Base-by-base conservation (phyloP, 1,284 basidiomycete genomes). In the Sporisorium exsertum region DNA sequence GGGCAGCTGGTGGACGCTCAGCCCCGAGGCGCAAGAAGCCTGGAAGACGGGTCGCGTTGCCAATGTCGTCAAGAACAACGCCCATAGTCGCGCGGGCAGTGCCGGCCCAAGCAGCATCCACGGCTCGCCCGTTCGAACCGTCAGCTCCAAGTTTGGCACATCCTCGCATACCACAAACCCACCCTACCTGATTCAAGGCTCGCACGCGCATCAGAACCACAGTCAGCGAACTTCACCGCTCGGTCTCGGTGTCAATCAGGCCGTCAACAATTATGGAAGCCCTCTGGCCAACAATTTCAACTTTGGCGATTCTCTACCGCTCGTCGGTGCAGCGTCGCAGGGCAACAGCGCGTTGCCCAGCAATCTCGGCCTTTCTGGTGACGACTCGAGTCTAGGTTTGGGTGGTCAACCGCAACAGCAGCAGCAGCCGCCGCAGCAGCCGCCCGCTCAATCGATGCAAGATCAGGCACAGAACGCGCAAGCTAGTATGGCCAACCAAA, bases 1-100 rank as follows among this genome's bases (percentile, higher is more conserved):
- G 57, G 83, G 83, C 8, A 78, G 77, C 64, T 84, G 83, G 83
- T 84, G 83, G 83, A 84, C 81, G 8, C 64, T 84, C n/a, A 80
- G 74, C 35, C 64, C 76, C 9, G 82, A 84, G 46, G 81, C 81
- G n/a, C 70, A 79, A 35, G 81, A 82, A n/a, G 78, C 79, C 3
- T 81, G 75, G 74, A 80, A 78, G 58, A 72, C 78, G n/a, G 80
- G 80, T 12, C 70, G 82, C 16, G 64, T 84, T 5, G 77, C 80
- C 29, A 78, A 78, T 32, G 75, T 80, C 4, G 74, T 84, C 50
- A 82, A 82, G 73, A 71, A 68, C 70, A 78, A 73, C 32, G 65
- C 56, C 7, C 76, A 76, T 50, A 77, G 76, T 24, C 67, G 77
- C 16, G 69, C 72, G 16, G 78, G 64, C 24, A 79, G 74, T 47